Base-by-base conservation (phyloP, 805 yeast species). In the Vanderwaltozyma polyspora region DNA sequence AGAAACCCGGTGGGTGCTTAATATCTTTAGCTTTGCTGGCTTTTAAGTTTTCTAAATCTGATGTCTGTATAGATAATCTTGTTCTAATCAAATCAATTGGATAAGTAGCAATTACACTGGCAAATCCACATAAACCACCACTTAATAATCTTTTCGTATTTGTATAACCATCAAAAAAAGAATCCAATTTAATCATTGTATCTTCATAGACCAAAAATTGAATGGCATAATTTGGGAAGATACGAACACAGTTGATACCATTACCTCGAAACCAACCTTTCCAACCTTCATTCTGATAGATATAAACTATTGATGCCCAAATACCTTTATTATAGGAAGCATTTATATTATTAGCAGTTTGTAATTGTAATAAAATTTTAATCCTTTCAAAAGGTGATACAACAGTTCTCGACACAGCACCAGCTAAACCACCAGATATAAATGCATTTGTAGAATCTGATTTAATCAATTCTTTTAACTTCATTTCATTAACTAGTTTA, bases 341-440 rank as follows among this genome's bases (percentile, higher is more conserved):
- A 38, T 60, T 40, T 41, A 51, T 39, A 37, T 53, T 38, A 36
- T 59, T 41, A 40, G 52, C 39, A 27, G 43, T 91, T 58, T 89
- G 96, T 24, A 91, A 76, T 59, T 89, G 98, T 47, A 86, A 74
- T 18, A 89, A 59, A 42, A 91, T 91, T 59, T 89, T 89, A 46
- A 91, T 93, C 45, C 98, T 66, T 57, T 89, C 98, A 59, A 89
- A 76, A 1, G 98, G 98, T 10, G 95, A 83, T 5, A 87, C 95
- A 1, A 81, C 84, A 0, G 97, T 89, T 35, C 97, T 66, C 2
- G 94, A 82, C 1, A 79, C 64, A 1, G 85, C 85, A 13, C 93
- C 93, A 2, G 79, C 89, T 7, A 76, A 48, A 6, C 91, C 91
- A 12, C 93, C 93, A 5, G 83, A 70, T 7, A 79, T 38, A 25